Conservation (phyloP, 495 filamentous ascomycete species). For the Venustampulla echinocandica region DNA sequence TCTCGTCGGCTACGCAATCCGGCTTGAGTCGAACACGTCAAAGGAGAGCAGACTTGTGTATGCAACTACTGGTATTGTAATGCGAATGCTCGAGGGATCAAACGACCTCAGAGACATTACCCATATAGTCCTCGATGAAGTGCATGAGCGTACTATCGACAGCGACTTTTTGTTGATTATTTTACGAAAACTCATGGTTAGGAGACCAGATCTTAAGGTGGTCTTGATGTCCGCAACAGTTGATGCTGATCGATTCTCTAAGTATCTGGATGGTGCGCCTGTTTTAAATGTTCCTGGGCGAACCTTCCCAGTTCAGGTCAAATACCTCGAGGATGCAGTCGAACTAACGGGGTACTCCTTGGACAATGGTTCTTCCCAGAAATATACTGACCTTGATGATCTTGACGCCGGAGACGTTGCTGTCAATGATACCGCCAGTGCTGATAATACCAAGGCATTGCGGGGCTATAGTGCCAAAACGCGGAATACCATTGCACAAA, state of each 20-base stretch:
- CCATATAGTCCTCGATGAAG: conserved; percentile 89
- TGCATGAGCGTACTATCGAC: conserved; percentile 90
- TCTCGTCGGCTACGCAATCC: conserved; percentile 87
- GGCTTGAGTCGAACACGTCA: conserved; percentile 78
- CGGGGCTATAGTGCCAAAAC: conserved; percentile 66
- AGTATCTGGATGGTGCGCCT: conserved; percentile 75
- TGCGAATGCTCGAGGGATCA: conserved; percentile 89
- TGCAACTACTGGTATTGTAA: conserved; percentile 82
- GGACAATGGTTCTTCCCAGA: conserved; percentile 35
- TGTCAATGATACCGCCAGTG: conserved; percentile 30
- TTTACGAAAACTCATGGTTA: conserved; percentile 66
- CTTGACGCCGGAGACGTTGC: conserved; percentile 38
- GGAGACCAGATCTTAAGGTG: conserved; percentile 41
- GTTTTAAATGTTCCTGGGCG: conserved; percentile 83
- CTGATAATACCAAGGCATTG: conserved; percentile 34
- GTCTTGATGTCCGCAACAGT: conserved; percentile 96
- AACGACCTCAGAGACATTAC: conserved; percentile 80
- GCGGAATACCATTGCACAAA: conserved; percentile 56
- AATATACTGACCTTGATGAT: conserved; percentile 45
- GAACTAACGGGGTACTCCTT: conserved; percentile 66
- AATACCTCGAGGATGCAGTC: conserved; percentile 85
- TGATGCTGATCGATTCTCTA: conserved; percentile 82
- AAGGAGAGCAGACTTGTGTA: conserved; percentile 76
- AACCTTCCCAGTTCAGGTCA: conserved; percentile 82
- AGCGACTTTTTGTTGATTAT: conserved; percentile 91